Base-by-base conservation (phyloP, 805 yeast genomes). In the Wickerhamomyces queroliae region DNA sequence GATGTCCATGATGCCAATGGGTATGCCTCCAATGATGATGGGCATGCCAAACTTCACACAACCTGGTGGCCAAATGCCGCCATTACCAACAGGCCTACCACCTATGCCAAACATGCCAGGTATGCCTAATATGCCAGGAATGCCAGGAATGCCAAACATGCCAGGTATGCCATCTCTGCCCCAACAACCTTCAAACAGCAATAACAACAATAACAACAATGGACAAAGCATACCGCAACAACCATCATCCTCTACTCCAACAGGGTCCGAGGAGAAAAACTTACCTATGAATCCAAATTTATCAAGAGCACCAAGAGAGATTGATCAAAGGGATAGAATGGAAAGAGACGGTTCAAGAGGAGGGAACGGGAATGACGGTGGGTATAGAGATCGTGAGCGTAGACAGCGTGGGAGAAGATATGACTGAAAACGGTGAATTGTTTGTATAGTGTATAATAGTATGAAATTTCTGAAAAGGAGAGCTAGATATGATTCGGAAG, bases 1-100 rank as follows among this genome's bases (percentile, higher is more conserved):
- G 72, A 78, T 78, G 56, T 78, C 76, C 49, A 64, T 76, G 57
- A 72, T 72, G 72, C 66, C 67, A 16, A 53, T 50, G 50, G 61
- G 63, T 18, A 55, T 61, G 35, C 62, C 62, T 15, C 60, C 61
- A 52, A 62, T 62, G 53, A 43, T 58, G 57, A 58, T 58, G 15
- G 57, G 56, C 7, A 50, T 59, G 53, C 59, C 59, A 8, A 43
- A 38, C 1, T 19, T 17, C 10, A 35, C 25, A 5, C 38, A 37
- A 11, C 38, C 35, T 24, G 41, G 34, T 8, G n/a, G n/a, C 13
- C 21, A 10, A 22, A 23, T 33, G 27, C 27, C 35, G 21, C 20
- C 3, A 15, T n/a, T 28, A 22, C 35, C 35, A n/a, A 2, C 2
- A 5, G 25, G 25, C 11, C 10, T 33, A 7, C 36, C 36, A 8